Evolutionary conservation across 192 early-diverging fungal species (phyloP).

Genomic region (Linnemannia zychae): DNA sequence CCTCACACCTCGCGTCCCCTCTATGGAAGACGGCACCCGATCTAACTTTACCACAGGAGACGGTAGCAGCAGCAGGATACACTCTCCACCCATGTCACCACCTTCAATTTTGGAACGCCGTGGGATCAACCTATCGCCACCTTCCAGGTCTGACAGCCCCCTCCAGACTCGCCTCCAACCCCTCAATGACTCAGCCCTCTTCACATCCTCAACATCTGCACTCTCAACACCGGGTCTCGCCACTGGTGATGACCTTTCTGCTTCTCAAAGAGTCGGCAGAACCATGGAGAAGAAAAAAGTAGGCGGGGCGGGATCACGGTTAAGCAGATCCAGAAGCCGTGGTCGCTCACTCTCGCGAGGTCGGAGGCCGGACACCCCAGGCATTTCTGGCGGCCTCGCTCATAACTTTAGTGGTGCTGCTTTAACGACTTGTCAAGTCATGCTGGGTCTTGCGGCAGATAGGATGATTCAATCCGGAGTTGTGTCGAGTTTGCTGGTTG

Average conservation of each 20-base stretch:
- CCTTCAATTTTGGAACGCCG: conserved; percentile 46
- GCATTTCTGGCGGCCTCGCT: background rate
- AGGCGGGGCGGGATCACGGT: background rate
- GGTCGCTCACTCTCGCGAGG: conserved; percentile 26
- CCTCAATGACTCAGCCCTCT: background rate
- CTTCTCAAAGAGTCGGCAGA: background rate
- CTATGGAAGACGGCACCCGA: conserved; percentile 7
- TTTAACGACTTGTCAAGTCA: conserved; percentile 38
- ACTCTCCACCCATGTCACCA: background rate
- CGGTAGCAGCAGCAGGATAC: background rate
- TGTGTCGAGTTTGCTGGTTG: conserved; percentile 26
- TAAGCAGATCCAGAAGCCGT: background rate
- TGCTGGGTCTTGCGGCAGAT: conserved; percentile 38
- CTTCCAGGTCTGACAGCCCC: background rate
- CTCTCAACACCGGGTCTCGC: background rate
- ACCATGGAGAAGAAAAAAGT: conserved; percentile 19
- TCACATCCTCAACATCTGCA: conserved; percentile 3
- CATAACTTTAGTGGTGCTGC: background rate
- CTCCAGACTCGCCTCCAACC: conserved; percentile 1
- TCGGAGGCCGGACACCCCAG: conserved; percentile 7
- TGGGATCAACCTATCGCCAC: conserved; percentile 26
- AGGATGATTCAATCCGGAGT: conserved; percentile 42
- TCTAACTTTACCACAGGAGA: background rate
- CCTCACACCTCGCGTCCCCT: conserved; percentile 16
- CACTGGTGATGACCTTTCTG: background rate